Percentiles rank a stretch among this genome's conserved stretches.
Evolutionary conservation across 495 filamentous ascomycete species (phyloP).

Genomic region (Trichoderma asperelloides): DNA sequence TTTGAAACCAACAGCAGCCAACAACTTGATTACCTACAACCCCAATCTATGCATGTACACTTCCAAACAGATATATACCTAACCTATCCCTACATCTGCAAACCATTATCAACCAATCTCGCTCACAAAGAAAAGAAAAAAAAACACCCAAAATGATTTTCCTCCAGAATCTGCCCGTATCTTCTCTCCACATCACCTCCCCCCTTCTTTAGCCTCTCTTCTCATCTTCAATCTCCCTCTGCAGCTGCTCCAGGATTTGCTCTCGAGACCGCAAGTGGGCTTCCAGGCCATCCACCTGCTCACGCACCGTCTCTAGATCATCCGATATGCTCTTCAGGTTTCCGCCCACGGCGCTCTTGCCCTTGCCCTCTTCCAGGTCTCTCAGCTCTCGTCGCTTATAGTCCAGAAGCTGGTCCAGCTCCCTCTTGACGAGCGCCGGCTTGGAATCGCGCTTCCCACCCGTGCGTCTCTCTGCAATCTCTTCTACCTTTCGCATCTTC

Average conservation of each 20-base stretch:
- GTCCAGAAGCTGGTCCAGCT: conserved; percentile 82
- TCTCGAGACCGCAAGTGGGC: conserved; percentile 50
- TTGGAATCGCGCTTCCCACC: conserved; percentile 54
- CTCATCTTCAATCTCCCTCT: conserved; percentile 56
- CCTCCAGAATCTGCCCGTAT: no score
- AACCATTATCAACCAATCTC: conserved; percentile 9
- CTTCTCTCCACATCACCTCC: not conserved
- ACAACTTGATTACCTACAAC: not conserved
- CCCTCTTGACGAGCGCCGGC: conserved; percentile 82
- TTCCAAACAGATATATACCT: no score
- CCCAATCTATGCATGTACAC: not conserved
- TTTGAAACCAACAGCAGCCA: not conserved
- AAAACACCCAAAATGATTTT: not conserved
- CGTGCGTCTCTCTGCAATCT: conserved; percentile 47
- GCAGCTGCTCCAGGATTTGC: conserved; percentile 49
- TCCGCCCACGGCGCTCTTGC: conserved; percentile 49
- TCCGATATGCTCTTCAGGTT: conserved; percentile 54
- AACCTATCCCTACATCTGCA: not conserved
- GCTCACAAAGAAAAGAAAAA: not conserved
- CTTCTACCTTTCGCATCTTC: conserved; percentile 69
- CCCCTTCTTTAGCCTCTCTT: conserved; percentile 31
- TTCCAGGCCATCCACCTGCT: conserved; percentile 65
- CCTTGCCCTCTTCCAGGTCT: conserved; percentile 68
- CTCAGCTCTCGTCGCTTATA: conserved; percentile 61
- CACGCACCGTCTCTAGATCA: conserved; percentile 65